Conservation (phyloP, 1,284 basidiomycete species). For the Cryptococcus maquisensis region DNA sequence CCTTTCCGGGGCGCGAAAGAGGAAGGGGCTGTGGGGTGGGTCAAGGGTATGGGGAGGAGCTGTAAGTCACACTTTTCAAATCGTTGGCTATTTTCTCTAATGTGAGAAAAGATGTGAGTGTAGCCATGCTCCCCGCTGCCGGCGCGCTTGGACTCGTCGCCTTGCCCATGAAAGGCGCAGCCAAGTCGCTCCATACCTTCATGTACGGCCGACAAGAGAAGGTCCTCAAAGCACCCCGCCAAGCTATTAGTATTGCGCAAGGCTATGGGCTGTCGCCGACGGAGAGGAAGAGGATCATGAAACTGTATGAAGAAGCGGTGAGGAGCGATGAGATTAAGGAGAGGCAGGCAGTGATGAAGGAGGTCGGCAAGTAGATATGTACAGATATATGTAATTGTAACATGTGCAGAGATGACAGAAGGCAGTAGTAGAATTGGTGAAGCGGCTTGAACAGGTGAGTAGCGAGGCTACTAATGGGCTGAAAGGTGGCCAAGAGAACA, state of each 20-base stretch:
- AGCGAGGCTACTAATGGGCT: no score
- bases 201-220: constrained; percentile 23
- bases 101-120: not conserved
- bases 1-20: constrained; percentile 54
- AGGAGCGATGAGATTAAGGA: constrained; percentile 32
- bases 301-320: constrained; percentile 49
- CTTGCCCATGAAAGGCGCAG: constrained; percentile 52
- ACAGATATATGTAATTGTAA: constrained; percentile 4
- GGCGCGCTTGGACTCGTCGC: constrained; percentile 53
- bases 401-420: constrained; percentile 12
- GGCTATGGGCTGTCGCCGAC: constrained; percentile 9
- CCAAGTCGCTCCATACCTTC: constrained; percentile 45
- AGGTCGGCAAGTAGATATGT: constrained; percentile 46
- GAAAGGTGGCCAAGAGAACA: constrained; percentile 14
- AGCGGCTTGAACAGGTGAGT: no score
- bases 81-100: not conserved
- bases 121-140: not conserved
- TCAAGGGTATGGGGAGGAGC: constrained; percentile 55
- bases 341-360: constrained; percentile 43
- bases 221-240: constrained; percentile 23
- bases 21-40: constrained; percentile 53
- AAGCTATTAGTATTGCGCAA: constrained; percentile 11
- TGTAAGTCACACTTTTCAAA: constrained; percentile 42
- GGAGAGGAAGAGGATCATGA: constrained; percentile 47
- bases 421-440: no score